phyloP scores from a whole-genome alignment of 2,329 filamentous ascomycete species.

The Bimuria novae-zelandiae region DNA sequence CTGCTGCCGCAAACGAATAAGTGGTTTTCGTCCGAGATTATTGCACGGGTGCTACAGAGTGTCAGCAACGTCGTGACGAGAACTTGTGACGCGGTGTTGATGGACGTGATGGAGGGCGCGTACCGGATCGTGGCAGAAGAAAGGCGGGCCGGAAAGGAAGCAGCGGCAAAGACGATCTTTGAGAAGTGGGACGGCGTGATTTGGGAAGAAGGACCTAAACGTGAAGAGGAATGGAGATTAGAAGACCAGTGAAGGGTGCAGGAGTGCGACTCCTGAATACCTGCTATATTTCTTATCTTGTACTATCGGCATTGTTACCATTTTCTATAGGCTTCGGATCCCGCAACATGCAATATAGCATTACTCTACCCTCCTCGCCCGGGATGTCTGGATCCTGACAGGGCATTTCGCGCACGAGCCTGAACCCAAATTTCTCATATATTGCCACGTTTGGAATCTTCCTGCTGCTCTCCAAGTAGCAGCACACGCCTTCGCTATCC shows the following conservation, averaged over 20 bases:
- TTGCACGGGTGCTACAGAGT: constrained; percentile 24
- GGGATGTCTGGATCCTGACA: constrained; percentile 66
- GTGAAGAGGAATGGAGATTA: constrained; percentile 22
- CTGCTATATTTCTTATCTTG: background rate
- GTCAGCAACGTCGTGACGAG: constrained; percentile 24
- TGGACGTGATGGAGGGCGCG: constrained; percentile 27
- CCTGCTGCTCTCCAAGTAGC: constrained; percentile 73
- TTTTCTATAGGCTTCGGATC: constrained; percentile 31
- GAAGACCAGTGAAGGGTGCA: constrained; percentile 13
- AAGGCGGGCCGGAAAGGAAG: constrained; percentile 20
- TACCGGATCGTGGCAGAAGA: constrained; percentile 21
- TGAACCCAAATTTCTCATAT: constrained; percentile 72
- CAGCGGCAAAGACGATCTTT: constrained; percentile 32
- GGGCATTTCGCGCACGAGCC: constrained; percentile 66
- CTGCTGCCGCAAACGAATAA: constrained; percentile 25
- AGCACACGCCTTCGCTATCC: constrained; percentile 66
- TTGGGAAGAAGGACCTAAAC: constrained; percentile 32
- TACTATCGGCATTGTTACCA: background rate
- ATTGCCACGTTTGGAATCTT: constrained; percentile 71
- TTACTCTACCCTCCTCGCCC: constrained; percentile 45
- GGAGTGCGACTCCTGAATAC: constrained; percentile 12
- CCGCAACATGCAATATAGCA: constrained; percentile 53
- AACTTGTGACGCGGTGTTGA: constrained; percentile 14
- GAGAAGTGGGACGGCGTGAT: constrained; percentile 30
- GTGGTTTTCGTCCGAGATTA: constrained; percentile 27